A percentile compares a stretch with the other conserved stretches of the same genome.
Evolutionary conservation across 805 yeast species (phyloP).

Genomic region (Clavispora carvajalis): DNA sequence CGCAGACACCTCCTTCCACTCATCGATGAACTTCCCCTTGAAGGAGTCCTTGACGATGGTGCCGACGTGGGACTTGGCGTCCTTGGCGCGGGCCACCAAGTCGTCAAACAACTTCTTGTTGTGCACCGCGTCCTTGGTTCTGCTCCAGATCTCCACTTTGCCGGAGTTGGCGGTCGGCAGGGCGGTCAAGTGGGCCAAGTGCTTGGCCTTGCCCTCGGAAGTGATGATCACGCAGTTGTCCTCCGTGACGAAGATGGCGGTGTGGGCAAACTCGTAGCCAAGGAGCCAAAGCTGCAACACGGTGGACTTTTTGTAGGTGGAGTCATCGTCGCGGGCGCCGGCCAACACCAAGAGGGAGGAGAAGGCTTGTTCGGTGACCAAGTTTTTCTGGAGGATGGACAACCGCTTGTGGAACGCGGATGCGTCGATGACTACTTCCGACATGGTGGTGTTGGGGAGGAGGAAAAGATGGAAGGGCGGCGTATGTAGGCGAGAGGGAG

Average conservation of each 20-base stretch:
- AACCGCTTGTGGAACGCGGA: conserved; percentile 49
- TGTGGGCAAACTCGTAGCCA: conserved; percentile 95
- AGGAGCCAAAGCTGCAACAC: conserved; percentile 85
- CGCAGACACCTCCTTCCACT: conserved; percentile 54
- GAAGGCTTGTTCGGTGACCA: conserved; percentile 19
- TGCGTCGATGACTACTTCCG: conserved; percentile 55
- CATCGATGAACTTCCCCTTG: conserved; percentile 78
- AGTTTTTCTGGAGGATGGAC: conserved; percentile 32
- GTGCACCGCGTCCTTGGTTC: conserved; percentile 78
- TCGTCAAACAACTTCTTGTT: conserved; percentile 63
- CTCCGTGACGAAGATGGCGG: conserved; percentile 61
- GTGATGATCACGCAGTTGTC: conserved; percentile 64
- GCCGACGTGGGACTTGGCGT: conserved; percentile 49
- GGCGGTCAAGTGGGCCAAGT: conserved; percentile 54
- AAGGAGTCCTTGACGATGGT: conserved; percentile 69
- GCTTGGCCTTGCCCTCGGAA: conserved; percentile 78
- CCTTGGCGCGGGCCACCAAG: conserved; percentile 41
- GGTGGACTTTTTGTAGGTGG: conserved; percentile 85
- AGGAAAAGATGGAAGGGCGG: background rate
- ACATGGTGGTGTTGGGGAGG: conserved; percentile 31
- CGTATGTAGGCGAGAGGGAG: background rate
- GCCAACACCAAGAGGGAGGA: conserved; percentile 51
- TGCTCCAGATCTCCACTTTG: conserved; percentile 54
- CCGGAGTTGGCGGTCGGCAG: conserved; percentile 36
- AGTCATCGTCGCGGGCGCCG: conserved; percentile 83